These are phyloP conservation scores for Stropharia rugosoannulata DNA, from an alignment of 768 basidiomycete species.

Conservation along the genomic window DNA sequence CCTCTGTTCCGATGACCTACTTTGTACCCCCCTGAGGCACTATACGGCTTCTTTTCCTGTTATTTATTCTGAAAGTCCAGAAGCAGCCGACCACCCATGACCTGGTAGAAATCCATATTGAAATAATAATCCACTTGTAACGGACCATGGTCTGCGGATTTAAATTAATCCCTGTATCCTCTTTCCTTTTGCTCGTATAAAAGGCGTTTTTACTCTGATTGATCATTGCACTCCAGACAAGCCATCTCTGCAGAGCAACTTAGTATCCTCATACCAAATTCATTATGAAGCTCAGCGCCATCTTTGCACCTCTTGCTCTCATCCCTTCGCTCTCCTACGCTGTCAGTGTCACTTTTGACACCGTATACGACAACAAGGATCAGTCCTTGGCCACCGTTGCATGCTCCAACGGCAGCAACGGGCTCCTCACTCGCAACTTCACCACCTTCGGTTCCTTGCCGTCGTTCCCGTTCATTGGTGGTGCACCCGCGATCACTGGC, in stretches of 20 bases:
- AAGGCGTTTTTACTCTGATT: neutral
- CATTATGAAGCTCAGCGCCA: constrained; percentile 32
- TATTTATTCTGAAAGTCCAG: no score
- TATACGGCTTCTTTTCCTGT: no score
- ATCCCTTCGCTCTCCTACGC: constrained; percentile 23
- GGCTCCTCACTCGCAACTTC: constrained; percentile 44
- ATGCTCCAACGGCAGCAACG: constrained; percentile 50
- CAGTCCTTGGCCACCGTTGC: constrained; percentile 41
- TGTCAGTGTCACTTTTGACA: constrained; percentile 42
- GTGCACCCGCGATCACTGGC: constrained; percentile 45
- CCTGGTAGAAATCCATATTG: no score
- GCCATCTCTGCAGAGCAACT: neutral
- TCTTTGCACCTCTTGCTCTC: constrained; percentile 23
- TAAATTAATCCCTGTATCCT: no score
- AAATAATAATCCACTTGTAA: neutral
- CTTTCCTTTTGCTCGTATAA: no score
- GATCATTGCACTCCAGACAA: neutral
- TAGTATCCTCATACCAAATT: neutral
- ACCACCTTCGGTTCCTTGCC: constrained; percentile 52
- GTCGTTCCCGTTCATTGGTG: constrained; percentile 60
- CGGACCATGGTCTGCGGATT: no score
- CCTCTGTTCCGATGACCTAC: no score
- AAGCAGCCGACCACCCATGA: no score
- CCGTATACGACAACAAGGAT: constrained; percentile 43
- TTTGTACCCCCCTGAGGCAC: no score